These are phyloP conservation scores for Scutellaria barbata DNA, from an alignment of 257 asterid genomes.

Conservation along the genomic window DNA sequence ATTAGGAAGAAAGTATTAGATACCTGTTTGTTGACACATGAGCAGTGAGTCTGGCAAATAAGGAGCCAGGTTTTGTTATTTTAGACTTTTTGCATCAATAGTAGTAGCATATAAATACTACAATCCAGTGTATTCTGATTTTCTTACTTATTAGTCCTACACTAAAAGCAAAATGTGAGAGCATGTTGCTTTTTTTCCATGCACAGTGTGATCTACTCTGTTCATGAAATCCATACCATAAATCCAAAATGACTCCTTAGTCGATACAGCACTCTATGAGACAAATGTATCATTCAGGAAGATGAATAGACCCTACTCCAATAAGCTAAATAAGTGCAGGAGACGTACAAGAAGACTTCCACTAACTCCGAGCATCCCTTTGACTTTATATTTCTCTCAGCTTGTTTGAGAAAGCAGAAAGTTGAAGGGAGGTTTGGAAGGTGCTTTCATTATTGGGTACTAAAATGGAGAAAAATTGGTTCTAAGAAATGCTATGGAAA, in stretches of 20 bases:
- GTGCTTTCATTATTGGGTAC: slow-evolving; percentile 9
- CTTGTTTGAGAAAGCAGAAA: background rate
- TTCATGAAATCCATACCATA: slow-evolving; percentile 19
- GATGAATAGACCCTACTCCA: background rate
- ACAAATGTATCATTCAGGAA: background rate
- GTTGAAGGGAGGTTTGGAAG: background rate
- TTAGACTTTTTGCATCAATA: background rate
- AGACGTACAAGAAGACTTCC: background rate
- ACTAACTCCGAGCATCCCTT: background rate
- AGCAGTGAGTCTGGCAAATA: slow-evolving; percentile 9
- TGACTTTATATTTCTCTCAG: background rate
- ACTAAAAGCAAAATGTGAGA: background rate
- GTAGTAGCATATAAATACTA: background rate
- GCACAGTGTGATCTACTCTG: background rate
- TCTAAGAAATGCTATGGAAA: slow-evolving; percentile 9
- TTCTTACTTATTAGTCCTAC: background rate
- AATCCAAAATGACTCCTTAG: background rate
- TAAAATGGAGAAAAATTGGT: slow-evolving; percentile 5
- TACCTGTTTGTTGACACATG: background rate
- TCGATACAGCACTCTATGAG: slow-evolving; percentile 4
- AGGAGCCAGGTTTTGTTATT: background rate
- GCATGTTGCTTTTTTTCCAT: background rate
- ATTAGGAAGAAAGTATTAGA: background rate
- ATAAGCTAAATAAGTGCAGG: background rate
- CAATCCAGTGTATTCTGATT: background rate